Conservation (phyloP, 495 filamentous ascomycete species). For the Penicillium silybi region DNA sequence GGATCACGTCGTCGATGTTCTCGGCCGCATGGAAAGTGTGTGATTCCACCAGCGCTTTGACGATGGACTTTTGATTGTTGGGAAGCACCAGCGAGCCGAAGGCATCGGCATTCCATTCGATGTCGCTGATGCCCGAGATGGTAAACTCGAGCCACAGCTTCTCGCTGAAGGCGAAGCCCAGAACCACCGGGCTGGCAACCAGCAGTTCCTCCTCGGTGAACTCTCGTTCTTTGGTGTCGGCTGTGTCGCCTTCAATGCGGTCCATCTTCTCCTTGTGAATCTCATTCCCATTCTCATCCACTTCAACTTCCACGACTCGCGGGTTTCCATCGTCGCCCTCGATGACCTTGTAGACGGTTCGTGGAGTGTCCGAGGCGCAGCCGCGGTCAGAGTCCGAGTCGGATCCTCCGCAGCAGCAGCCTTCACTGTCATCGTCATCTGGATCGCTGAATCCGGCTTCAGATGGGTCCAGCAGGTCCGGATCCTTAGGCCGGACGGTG, state of each 20-base stretch:
- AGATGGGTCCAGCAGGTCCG: slow-evolving; percentile 59
- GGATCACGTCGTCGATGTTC: slow-evolving; percentile 81
- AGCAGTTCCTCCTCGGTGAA: slow-evolving; percentile 86
- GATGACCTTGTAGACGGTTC: slow-evolving; percentile 62
- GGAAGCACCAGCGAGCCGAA: slow-evolving; percentile 76
- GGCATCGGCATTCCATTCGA: slow-evolving; percentile 77
- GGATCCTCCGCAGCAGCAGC: slow-evolving; percentile 41
- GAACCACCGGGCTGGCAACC: slow-evolving; percentile 82
- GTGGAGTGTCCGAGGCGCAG: slow-evolving; percentile 50
- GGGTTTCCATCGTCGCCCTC: slow-evolving; percentile 59
- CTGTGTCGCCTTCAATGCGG: slow-evolving; percentile 40
- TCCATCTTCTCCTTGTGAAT: slow-evolving; percentile 64
- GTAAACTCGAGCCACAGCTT: slow-evolving; percentile 92
- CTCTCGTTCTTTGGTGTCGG: slow-evolving; percentile 39
- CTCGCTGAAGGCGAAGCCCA: slow-evolving; percentile 90
- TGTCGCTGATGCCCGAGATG: slow-evolving; percentile 76
- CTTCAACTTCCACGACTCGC: slow-evolving; percentile 56
- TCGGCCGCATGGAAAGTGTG: slow-evolving; percentile 78
- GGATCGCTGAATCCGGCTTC: slow-evolving; percentile 41
- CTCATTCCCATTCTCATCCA: slow-evolving; percentile 59
- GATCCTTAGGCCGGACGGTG: slow-evolving; percentile 70
- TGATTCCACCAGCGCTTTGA: slow-evolving; percentile 73
- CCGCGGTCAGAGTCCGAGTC: slow-evolving; percentile 48
- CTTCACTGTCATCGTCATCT: slow-evolving; percentile 41
- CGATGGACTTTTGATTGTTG: slow-evolving; percentile 71